These are phyloP conservation scores for Aspergillus sp. DNA, from an alignment of 2,329 filamentous ascomycete genomes.

Conservation along the genomic window DNA sequence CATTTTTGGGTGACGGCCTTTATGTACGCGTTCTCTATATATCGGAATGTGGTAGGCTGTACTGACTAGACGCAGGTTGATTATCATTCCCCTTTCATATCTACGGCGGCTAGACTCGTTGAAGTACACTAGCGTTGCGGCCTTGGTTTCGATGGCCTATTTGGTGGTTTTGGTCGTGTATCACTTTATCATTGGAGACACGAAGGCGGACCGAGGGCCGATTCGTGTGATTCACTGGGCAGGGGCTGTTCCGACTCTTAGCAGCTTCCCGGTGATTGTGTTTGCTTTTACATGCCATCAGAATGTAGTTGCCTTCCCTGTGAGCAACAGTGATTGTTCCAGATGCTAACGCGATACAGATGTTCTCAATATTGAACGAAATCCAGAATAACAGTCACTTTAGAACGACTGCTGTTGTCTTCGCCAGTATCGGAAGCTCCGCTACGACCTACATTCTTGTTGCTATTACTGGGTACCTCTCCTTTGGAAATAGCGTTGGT, in stretches of 20 bases:
- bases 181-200: conserved; percentile 81
- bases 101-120: conserved; percentile 88
- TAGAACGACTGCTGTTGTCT: conserved; percentile 78
- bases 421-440: conserved; percentile 84
- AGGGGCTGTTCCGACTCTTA: conserved; percentile 76
- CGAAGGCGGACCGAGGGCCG: conserved; percentile 71
- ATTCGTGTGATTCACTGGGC: conserved; percentile 79
- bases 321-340: background rate
- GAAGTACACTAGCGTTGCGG: conserved; percentile 94
- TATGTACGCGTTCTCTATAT: conserved; percentile 61
- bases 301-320: conserved; percentile 66
- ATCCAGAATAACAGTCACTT: conserved; percentile 81
- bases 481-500: conserved; percentile 85
- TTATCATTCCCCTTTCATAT: conserved; percentile 94
- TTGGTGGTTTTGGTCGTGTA: conserved; percentile 91
- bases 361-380: conserved; percentile 99
- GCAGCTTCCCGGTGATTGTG: conserved; percentile 90
- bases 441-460: conserved; percentile 86
- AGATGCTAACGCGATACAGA: conserved; percentile 56
- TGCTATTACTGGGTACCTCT: conserved; percentile 92
- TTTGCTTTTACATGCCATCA: conserved; percentile 99
- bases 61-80: conserved; percentile 59
- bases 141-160: conserved; percentile 91
- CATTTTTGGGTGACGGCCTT: conserved; percentile 98
- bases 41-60: conserved; percentile 20